Base-by-base conservation (phyloP, 2,329 filamentous ascomycete genomes). In the Penicillium digitatum region DNA sequence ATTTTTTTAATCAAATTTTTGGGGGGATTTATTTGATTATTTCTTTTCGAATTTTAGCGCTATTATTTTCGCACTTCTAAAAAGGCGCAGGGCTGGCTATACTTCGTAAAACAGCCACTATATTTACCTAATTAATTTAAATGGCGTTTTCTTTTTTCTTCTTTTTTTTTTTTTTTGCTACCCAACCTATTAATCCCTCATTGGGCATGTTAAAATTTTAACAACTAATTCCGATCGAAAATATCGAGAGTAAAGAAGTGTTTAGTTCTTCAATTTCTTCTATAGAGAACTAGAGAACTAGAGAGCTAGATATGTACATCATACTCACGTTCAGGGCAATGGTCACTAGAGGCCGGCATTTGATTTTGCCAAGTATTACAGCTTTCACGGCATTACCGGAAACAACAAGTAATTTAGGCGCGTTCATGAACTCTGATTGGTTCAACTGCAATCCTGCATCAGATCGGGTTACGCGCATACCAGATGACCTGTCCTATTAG, bases 91-190 rank as follows among this genome's bases (percentile, higher is more conserved):
- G 34, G 32, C 32, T 55, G 55, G 48, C 52, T 59, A 58, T 63
- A 61, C 52, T 63, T 59, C 54, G 55, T 48, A 39, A 54, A 47
- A 55, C 57, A 54, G 44, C 56, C 52, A 58, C 56, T 14, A 38
- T 51, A n/a, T 58, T 61, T 58, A 61, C 56, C 52, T 58, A 58
- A 63, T 61, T 38, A 42, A 54, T 10, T 37, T 18, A 18, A 18
- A n/a, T 54, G 18, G n/a, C 18, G n/a, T 42, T 27, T 26, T 3
- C 22, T 4, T 14, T 37, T 38, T 48, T 38, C 26, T 5, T 24
- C 14, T 43, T 10, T n/a, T 24, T 35, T 24, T 26, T n/a, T 27
- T 31, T 22, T 22, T 11, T 54, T 54, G 52, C 52, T 54, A 44
- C 52, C 52, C 52, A 54, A 54, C 39, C 3, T 37, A 18, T 11